Conservation (phyloP, 495 filamentous ascomycete genomes). For the Talaromyces nanjingensis region DNA sequence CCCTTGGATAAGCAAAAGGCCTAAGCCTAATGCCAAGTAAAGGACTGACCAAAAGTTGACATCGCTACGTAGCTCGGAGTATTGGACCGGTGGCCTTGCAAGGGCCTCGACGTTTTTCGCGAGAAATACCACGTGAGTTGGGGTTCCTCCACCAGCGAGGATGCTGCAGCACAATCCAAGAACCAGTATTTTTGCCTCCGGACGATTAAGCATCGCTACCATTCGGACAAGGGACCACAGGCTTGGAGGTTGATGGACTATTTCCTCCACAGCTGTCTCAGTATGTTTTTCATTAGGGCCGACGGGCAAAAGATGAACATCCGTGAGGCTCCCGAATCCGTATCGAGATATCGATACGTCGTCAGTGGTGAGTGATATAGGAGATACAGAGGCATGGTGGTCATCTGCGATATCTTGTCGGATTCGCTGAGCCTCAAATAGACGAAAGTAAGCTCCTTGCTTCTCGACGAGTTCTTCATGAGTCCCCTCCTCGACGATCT, state of each 20-base stretch:
- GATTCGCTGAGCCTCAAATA: neutral
- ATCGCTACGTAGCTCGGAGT: neutral
- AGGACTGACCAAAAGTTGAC: neutral
- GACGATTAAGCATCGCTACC: neutral
- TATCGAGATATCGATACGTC: neutral
- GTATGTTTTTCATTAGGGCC: neutral
- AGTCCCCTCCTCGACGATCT: conserved; percentile 26
- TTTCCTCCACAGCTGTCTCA: neutral
- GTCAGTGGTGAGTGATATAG: neutral
- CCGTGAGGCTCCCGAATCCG: neutral
- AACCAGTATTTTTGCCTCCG: neutral
- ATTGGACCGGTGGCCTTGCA: neutral
- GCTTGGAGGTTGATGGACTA: neutral
- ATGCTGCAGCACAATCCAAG: neutral
- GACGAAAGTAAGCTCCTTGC: neutral
- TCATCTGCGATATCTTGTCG: too few species aligned
- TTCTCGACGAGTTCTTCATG: conserved; percentile 30
- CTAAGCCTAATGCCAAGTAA: neutral
- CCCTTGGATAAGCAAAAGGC: neutral
- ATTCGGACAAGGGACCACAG: neutral
- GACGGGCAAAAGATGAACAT: neutral
- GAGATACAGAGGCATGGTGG: too few species aligned
- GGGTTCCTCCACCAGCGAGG: neutral
- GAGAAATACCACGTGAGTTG: neutral
- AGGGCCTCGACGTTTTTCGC: neutral